Evolutionary conservation across 2,329 filamentous ascomycete species (phyloP).

Genomic region (Penicillium decumbens): DNA sequence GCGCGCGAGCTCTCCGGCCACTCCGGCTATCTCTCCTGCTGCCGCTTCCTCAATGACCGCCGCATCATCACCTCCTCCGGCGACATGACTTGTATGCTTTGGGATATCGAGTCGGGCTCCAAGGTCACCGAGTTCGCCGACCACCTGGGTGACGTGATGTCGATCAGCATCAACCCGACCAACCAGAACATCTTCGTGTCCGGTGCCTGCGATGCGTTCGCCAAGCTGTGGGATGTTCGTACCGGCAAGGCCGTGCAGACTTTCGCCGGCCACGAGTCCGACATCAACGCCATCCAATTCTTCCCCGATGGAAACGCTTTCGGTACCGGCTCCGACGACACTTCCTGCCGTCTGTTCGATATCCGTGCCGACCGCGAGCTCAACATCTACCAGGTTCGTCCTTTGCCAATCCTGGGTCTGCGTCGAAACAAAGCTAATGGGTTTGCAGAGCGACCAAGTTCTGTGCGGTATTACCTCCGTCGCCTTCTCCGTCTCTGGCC

Average conservation of each 20-base stretch:
- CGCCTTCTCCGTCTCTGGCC: constrained; percentile 92
- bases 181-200: constrained; percentile 99
- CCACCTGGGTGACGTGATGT: constrained; percentile 98
- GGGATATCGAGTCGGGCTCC: constrained; percentile 97
- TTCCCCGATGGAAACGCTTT: constrained; percentile 99
- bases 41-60: constrained; percentile 96
- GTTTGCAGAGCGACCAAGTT: constrained; percentile 80
- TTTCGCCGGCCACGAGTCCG: constrained; percentile 95
- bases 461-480: constrained; percentile 98
- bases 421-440: constrained; percentile 1
- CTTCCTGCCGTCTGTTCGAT: constrained; percentile 94
- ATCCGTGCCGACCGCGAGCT: constrained; percentile 87
- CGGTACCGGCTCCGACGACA: constrained; percentile 95
- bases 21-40: constrained; percentile 96
- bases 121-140: constrained; percentile 98
- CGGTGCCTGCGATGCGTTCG: constrained; percentile 97
- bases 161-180: constrained; percentile 97
- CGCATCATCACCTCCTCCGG: constrained; percentile 96
- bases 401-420: background rate
- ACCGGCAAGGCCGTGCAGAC: constrained; percentile 98
- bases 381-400: constrained; percentile 61
- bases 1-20: constrained; percentile 94
- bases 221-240: constrained; percentile 97
- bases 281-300: constrained; percentile 99
- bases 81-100: constrained; percentile 99